phyloP scores from a whole-genome alignment of 768 basidiomycete species.

The Thelephora ganbajun region DNA sequence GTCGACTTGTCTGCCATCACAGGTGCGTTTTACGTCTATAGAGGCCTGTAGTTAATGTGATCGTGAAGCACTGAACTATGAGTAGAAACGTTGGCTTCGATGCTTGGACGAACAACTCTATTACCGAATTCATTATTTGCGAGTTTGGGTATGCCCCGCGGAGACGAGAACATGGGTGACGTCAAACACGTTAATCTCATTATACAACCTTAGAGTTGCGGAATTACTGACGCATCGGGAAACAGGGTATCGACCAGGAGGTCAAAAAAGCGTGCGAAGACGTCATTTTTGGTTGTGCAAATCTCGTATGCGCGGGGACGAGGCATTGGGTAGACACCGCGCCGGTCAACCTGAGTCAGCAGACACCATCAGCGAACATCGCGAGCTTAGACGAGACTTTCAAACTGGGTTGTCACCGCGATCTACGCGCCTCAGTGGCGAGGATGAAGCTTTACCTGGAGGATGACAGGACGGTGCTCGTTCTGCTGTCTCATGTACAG shows the following conservation, averaged over 20 bases:
- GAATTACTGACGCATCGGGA: slow-evolving; percentile 1
- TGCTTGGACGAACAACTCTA: slow-evolving; percentile 48
- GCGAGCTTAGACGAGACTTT: slow-evolving; percentile 41
- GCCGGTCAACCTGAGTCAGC: neutral
- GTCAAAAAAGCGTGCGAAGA: slow-evolving; percentile 79
- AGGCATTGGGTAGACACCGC: slow-evolving; percentile 40
- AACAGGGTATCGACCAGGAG: slow-evolving; percentile 74
- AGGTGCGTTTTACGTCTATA: slow-evolving; percentile 25
- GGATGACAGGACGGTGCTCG: slow-evolving; percentile 62
- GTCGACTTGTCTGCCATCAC: slow-evolving; percentile 40
- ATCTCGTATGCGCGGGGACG: slow-evolving; percentile 43
- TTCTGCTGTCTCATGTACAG: slow-evolving; percentile 65
- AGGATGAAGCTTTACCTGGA: slow-evolving; percentile 68
- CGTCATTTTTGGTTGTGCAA: slow-evolving; percentile 53
- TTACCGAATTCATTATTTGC: slow-evolving; percentile 59
- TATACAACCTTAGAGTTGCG: neutral
- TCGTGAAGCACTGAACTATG: neutral
- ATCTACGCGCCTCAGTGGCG: slow-evolving; percentile 38
- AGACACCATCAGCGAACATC: neutral
- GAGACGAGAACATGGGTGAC: slow-evolving; percentile 47
- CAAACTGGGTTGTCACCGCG: slow-evolving; percentile 35
- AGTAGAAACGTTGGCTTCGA: slow-evolving; percentile 40
- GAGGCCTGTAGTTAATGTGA: neutral
- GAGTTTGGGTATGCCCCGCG: slow-evolving; percentile 47
- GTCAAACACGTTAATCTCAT: slow-evolving; percentile 48